These are phyloP conservation scores for Tulasnella sp. DNA, from an alignment of 768 basidiomycete genomes.

Conservation along the genomic window DNA sequence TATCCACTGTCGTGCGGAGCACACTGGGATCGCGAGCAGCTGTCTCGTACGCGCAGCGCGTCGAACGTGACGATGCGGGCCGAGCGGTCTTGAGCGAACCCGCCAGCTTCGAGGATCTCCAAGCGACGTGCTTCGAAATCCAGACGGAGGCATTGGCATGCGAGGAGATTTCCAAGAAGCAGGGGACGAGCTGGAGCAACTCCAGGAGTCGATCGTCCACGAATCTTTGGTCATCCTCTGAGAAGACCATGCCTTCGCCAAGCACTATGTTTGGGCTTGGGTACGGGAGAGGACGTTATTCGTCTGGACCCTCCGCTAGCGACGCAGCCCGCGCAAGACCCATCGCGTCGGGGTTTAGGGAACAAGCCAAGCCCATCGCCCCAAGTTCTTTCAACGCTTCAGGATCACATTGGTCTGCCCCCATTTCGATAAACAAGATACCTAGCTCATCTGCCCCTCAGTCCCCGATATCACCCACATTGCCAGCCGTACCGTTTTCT, in stretches of 20 bases:
- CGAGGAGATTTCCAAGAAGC: conserved; percentile 29
- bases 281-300: not conserved
- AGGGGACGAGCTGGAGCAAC: not conserved
- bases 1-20: conserved; percentile 63
- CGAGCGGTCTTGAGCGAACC: not conserved
- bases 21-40: conserved; percentile 24
- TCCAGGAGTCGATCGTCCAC: not conserved
- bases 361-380: not conserved
- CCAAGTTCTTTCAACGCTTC: no score
- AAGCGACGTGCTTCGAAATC: conserved; percentile 43
- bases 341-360: not conserved
- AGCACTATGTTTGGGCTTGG: not conserved
- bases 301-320: not conserved
- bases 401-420: no score
- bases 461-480: no score
- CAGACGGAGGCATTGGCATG: conserved; percentile 57
- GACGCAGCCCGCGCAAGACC: not conserved
- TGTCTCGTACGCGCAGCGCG: not conserved
- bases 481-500: no score
- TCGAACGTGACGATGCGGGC: not conserved
- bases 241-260: not conserved
- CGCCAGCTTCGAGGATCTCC: not conserved
- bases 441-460: no score
- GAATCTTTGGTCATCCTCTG: not conserved
- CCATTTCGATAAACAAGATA: no score